Evolutionary conservation across 306 rosid genomes (phyloP).

Genomic region (Albizia julibrissin): DNA sequence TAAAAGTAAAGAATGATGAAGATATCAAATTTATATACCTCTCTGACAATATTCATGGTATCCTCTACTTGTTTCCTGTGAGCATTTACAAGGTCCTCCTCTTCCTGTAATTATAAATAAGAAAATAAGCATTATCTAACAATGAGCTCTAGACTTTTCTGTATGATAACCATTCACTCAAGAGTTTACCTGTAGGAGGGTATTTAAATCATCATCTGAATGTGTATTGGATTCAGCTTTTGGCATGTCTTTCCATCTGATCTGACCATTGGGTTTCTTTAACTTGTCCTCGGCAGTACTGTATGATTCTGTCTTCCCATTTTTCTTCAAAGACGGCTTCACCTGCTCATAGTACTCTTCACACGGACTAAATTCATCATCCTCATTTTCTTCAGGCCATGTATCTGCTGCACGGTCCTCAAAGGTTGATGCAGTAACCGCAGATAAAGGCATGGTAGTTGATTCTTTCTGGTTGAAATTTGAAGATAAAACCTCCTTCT

Average conservation of each 20-base stretch:
- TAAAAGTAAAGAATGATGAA: not conserved
- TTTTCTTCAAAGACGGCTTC: slow-evolving; percentile 71
- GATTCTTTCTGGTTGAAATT: slow-evolving; percentile 74
- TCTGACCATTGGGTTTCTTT: slow-evolving; percentile 59
- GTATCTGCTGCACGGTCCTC: slow-evolving; percentile 52
- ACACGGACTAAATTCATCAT: slow-evolving; percentile 60
- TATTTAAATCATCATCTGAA: slow-evolving; percentile 73
- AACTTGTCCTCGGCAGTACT: slow-evolving; percentile 58
- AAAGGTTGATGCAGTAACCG: slow-evolving; percentile 47
- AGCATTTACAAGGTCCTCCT: slow-evolving; percentile 84
- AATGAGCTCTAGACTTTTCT: not conserved
- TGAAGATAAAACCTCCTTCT: slow-evolving; percentile 73
- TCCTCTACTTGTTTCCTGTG: slow-evolving; percentile 92
- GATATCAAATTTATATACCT: slow-evolving; percentile 50
- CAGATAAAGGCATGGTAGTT: slow-evolving; percentile 62
- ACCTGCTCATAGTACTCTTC: slow-evolving; percentile 67
- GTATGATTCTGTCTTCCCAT: slow-evolving; percentile 58
- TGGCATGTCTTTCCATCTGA: slow-evolving; percentile 68
- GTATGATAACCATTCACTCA: slow-evolving; percentile 2
- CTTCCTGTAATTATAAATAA: slow-evolving; percentile 61
- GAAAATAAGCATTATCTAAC: slow-evolving; percentile 15
- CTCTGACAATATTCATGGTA: slow-evolving; percentile 83
- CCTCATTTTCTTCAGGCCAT: slow-evolving; percentile 61
- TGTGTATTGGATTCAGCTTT: slow-evolving; percentile 51
- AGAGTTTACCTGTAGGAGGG: slow-evolving; percentile 71